Evolutionary conservation across 139 green algal species (phyloP).

Genomic region (Micromonas commoda): DNA sequence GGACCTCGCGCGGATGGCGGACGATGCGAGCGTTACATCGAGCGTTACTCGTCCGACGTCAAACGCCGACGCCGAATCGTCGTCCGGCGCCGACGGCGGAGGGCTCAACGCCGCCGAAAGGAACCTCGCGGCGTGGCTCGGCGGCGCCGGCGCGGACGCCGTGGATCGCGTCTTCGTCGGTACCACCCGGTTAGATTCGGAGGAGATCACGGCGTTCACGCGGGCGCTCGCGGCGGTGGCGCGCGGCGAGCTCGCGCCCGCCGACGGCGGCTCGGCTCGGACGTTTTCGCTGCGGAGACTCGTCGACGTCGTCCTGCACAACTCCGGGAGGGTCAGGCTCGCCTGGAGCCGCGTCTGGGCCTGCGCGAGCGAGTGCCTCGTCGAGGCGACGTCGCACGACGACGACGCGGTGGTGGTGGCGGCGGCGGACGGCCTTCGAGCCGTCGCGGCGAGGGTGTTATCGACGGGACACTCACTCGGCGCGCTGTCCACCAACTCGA

Average conservation of each 20-base stretch:
- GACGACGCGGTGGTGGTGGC: slow-evolving; percentile 78
- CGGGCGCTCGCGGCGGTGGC: slow-evolving; percentile 60
- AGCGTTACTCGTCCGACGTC: not conserved
- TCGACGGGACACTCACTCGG: not conserved
- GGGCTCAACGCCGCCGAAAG: not conserved
- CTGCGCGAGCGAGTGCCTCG: slow-evolving; percentile 89
- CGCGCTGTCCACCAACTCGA: too few species aligned
- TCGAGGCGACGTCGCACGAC: slow-evolving; percentile 56
- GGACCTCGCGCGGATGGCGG: too few species aligned
- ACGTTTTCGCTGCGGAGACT: slow-evolving; percentile 16
- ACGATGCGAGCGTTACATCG: not conserved
- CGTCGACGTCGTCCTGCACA: slow-evolving; percentile 64
- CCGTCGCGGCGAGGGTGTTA: slow-evolving; percentile 35
- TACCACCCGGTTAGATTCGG: slow-evolving; percentile 58
- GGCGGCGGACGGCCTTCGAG: slow-evolving; percentile 68
- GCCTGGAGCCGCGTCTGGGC: slow-evolving; percentile 94
- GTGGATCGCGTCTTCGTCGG: slow-evolving; percentile 60
- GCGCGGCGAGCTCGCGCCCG: slow-evolving; percentile 53
- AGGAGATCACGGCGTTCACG: slow-evolving; percentile 90
- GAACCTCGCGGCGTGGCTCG: not conserved
- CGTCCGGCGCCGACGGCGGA: not conserved
- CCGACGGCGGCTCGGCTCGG: not conserved
- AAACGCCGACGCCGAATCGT: not conserved
- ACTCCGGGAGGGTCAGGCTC: slow-evolving; percentile 93
- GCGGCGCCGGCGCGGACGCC: not conserved